phyloP scores from a whole-genome alignment of 2,329 filamentous ascomycete genomes.

The Xylaria sp. region DNA sequence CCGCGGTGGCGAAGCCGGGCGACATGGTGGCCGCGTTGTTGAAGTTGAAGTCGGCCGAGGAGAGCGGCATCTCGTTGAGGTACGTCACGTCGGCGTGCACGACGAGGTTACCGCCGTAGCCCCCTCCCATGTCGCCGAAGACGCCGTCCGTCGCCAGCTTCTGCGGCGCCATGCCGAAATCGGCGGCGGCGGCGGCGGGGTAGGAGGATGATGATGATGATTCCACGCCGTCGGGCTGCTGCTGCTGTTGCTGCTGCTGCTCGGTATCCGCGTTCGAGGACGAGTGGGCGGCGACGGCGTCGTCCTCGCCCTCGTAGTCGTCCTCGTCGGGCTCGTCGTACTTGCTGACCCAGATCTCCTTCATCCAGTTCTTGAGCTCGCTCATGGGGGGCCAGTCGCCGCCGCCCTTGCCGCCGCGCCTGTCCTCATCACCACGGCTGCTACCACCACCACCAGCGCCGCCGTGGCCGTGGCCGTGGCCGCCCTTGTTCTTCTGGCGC shows the following conservation, averaged over 20 bases:
- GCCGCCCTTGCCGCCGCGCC: slow-evolving; percentile 57
- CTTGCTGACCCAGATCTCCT: slow-evolving; percentile 50
- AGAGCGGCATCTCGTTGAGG: slow-evolving; percentile 32
- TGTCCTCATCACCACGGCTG: slow-evolving; percentile 47
- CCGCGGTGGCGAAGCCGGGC: slow-evolving; percentile 21
- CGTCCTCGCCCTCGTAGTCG: slow-evolving; percentile 45
- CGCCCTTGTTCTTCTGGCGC: slow-evolving; percentile 47
- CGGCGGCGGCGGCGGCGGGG: slow-evolving; percentile 22
- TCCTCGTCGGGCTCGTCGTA: slow-evolving; percentile 37
- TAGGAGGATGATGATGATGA: too few relatives aligned
- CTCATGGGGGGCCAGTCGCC: slow-evolving; percentile 59
- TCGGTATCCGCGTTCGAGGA: slow-evolving; percentile 31
- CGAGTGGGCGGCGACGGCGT: slow-evolving; percentile 43
- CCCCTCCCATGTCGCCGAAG: slow-evolving; percentile 24
- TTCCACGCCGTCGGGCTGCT: slow-evolving; percentile 30
- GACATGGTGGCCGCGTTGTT: slow-evolving; percentile 26
- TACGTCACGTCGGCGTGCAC: slow-evolving; percentile 25
- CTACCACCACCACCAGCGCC: too few relatives aligned
- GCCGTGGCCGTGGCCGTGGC: slow-evolving; percentile 32
- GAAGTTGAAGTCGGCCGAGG: slow-evolving; percentile 37
- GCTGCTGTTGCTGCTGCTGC: too few relatives aligned
- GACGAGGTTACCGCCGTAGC: slow-evolving; percentile 27
- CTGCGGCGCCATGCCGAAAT: slow-evolving; percentile 19
- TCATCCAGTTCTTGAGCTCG: slow-evolving; percentile 63
- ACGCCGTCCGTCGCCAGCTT: slow-evolving; percentile 16